These are phyloP conservation scores for Zoysia matrella DNA, from an alignment of 202 grass and related monocot species.

Conservation along the genomic window DNA sequence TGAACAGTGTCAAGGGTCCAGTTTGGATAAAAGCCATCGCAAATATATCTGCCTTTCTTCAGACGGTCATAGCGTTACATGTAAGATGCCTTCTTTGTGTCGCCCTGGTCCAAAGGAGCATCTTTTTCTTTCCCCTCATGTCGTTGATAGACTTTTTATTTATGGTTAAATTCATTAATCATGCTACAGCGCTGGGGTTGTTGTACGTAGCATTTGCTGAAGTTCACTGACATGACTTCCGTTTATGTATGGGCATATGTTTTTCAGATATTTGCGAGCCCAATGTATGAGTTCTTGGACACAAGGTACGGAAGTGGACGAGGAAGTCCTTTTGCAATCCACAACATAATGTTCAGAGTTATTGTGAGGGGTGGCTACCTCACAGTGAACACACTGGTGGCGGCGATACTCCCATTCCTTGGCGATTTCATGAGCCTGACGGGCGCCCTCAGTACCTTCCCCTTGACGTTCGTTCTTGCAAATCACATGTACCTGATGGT, in stretches of 20 bases:
- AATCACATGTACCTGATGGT: slow-evolving; percentile 96
- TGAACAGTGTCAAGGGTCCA: slow-evolving; percentile 77
- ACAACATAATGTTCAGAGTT: slow-evolving; percentile 78
- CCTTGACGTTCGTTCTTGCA: slow-evolving; percentile 89
- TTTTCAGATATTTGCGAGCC: slow-evolving; percentile 91
- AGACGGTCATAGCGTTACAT: slow-evolving; percentile 68
- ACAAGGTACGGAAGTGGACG: slow-evolving; percentile 70
- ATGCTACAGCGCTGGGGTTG: neutral
- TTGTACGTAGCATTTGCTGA: neutral
- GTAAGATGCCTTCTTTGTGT: slow-evolving; percentile 36
- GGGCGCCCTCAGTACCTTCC: slow-evolving; percentile 88
- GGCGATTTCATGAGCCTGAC: slow-evolving; percentile 96
- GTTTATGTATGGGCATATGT: neutral
- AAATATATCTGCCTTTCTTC: slow-evolving; percentile 45
- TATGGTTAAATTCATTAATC: neutral
- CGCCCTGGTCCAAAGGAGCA: neutral
- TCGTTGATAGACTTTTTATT: neutral
- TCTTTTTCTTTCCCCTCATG: neutral
- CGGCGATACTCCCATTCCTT: slow-evolving; percentile 41
- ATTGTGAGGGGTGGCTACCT: slow-evolving; percentile 87
- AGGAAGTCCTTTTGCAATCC: slow-evolving; percentile 67
- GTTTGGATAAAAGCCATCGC: slow-evolving; percentile 73
- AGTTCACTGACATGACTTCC: neutral
- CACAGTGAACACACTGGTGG: slow-evolving; percentile 81
- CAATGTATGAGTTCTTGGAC: slow-evolving; percentile 96